A percentile compares a stretch with the other conserved stretches of the same genome.
phyloP scores from a whole-genome alignment of 2,329 filamentous ascomycete species.

The Saccharata proteae region DNA sequence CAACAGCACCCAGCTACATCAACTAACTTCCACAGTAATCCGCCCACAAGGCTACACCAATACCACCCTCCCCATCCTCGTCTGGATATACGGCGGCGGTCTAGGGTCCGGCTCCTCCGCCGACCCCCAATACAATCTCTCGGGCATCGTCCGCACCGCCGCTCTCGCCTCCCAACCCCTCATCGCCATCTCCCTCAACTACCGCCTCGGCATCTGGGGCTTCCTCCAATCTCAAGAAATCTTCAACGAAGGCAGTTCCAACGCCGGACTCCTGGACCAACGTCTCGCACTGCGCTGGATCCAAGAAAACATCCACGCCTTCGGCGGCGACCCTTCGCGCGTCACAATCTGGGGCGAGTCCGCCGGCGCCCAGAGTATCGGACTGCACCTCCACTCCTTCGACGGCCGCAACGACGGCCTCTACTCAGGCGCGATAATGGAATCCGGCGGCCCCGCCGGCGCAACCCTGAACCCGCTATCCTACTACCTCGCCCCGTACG shows the following conservation, averaged over 20 bases:
- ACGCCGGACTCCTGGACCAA: conserved; percentile 34
- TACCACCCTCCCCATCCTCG: conserved; percentile 28
- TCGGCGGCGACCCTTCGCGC: conserved; percentile 26
- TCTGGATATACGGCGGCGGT: conserved; percentile 12
- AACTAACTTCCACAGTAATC: conserved; percentile 30
- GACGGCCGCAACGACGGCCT: conserved; percentile 29
- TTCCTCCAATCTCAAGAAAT: conserved; percentile 48
- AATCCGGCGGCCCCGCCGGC: conserved; percentile 24
- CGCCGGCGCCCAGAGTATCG: conserved; percentile 27
- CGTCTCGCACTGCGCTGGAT: conserved; percentile 35
- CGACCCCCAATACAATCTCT: conserved; percentile 17
- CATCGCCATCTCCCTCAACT: conserved; percentile 41
- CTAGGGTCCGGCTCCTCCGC: conserved; percentile 9
- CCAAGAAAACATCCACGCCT: conserved; percentile 30
- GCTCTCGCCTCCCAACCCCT: too few relatives aligned
- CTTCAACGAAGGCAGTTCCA: conserved; percentile 41
- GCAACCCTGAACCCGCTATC: conserved; percentile 18
- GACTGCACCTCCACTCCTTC: conserved; percentile 25
- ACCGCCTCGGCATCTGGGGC: conserved; percentile 54
- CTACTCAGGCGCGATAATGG: conserved; percentile 29
- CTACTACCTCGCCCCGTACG: conserved; percentile 16
- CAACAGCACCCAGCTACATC: neutral
- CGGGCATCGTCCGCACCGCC: conserved; percentile 16
- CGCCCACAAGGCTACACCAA: conserved; percentile 23
- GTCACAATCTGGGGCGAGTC: conserved; percentile 27